phyloP scores from a whole-genome alignment of 768 basidiomycete genomes.

The Saitozyma podzolica region DNA sequence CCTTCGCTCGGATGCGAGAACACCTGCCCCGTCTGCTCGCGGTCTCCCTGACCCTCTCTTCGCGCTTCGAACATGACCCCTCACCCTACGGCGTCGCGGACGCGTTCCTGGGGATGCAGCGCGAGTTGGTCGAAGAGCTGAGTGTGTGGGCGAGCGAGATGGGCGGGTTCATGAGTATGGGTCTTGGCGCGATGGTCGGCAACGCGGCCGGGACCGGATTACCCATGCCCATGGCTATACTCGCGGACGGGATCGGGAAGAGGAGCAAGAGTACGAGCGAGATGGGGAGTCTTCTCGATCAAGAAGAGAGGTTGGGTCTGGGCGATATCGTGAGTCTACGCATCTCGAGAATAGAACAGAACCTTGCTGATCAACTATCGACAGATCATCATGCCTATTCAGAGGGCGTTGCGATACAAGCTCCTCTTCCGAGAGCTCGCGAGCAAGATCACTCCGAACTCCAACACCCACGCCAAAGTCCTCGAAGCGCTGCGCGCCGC shows the following conservation, averaged over 20 bases:
- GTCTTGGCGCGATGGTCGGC: constrained; percentile 19
- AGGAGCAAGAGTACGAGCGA: background rate
- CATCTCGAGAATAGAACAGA: background rate
- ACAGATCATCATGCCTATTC: constrained; percentile 39
- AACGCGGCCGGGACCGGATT: constrained; percentile 2
- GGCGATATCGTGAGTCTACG: constrained; percentile 29
- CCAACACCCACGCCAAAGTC: constrained; percentile 3
- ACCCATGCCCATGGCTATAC: no score
- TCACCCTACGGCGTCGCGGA: constrained; percentile 35
- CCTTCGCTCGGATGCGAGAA: background rate
- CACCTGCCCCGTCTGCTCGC: constrained; percentile 31
- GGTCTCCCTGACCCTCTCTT: constrained; percentile 28
- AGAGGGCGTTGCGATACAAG: constrained; percentile 33
- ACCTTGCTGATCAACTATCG: constrained; percentile 4
- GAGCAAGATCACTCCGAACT: background rate
- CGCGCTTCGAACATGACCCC: constrained; percentile 38
- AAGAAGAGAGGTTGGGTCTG: constrained; percentile 22
- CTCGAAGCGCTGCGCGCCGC: constrained; percentile 22
- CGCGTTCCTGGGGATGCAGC: constrained; percentile 35
- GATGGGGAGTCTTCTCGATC: constrained; percentile 2
- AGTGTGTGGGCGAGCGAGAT: constrained; percentile 33
- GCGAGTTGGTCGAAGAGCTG: constrained; percentile 20
- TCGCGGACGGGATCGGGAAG: background rate
- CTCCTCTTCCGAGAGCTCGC: constrained; percentile 32
- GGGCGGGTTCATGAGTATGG: constrained; percentile 25